phyloP scores from a whole-genome alignment of 495 filamentous ascomycete species.

The Penicillium lagena region DNA sequence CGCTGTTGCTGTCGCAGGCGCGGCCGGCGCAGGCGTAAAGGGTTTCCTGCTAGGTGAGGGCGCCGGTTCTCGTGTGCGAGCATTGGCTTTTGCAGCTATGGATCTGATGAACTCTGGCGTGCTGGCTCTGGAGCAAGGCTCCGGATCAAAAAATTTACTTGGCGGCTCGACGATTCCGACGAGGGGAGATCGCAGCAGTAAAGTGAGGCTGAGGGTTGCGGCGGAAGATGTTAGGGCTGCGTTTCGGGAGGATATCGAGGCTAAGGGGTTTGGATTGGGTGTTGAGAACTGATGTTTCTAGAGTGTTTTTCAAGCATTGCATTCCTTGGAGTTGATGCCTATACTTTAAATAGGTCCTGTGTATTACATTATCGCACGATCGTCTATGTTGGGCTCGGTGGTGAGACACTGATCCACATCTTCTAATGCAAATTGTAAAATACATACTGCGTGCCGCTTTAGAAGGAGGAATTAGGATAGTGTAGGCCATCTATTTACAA shows the following conservation, averaged over 20 bases:
- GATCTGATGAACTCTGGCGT: slow-evolving; percentile 85
- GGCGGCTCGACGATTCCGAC: slow-evolving; percentile 36
- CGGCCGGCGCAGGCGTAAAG: slow-evolving; percentile 31
- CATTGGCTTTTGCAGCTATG: slow-evolving; percentile 65
- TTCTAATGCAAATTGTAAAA: no score
- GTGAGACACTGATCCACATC: no score
- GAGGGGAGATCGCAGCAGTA: slow-evolving; percentile 76
- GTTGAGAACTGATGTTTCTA: slow-evolving; percentile 22
- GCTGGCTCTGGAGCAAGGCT: slow-evolving; percentile 65
- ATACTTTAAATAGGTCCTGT: not conserved
- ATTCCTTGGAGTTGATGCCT: slow-evolving; percentile 6
- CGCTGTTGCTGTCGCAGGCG: slow-evolving; percentile 40
- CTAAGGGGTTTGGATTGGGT: slow-evolving; percentile 60
- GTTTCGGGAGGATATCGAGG: slow-evolving; percentile 81
- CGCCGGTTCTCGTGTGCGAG: slow-evolving; percentile 51
- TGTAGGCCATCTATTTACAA: no score
- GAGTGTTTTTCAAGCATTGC: not conserved
- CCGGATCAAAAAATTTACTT: slow-evolving; percentile 21
- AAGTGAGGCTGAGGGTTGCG: slow-evolving; percentile 75
- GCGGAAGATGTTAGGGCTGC: slow-evolving; percentile 87
- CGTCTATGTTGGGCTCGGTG: no score
- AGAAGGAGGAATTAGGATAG: no score
- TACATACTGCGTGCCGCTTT: no score
- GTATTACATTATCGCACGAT: no score
- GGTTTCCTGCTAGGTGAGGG: slow-evolving; percentile 38